Conservation (phyloP, 2,329 filamentous ascomycete genomes). For the Thielaviopsis punctulata region DNA sequence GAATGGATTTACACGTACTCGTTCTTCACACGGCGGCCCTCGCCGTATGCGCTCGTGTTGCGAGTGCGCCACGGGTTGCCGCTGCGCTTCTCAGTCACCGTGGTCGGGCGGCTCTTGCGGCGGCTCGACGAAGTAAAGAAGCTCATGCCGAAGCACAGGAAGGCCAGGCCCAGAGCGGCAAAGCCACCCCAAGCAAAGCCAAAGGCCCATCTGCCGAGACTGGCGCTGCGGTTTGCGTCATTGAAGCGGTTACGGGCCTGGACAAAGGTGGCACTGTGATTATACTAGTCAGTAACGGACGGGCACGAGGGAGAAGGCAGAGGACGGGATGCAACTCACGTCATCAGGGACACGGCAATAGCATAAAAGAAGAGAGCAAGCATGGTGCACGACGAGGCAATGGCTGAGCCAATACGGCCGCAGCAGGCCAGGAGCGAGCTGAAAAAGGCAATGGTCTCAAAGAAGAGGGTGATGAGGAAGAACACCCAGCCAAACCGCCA, state of each 20-base stretch:
- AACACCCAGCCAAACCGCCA: conserved; percentile 91
- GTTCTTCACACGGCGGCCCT: conserved; percentile 47
- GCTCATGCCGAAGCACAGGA: conserved; percentile 49
- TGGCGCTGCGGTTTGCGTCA: conserved; percentile 34
- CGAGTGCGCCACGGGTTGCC: conserved; percentile 12
- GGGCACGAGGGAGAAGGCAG: neutral
- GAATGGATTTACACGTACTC: conserved; percentile 38
- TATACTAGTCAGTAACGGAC: conserved; percentile 13
- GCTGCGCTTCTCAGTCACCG: conserved; percentile 8
- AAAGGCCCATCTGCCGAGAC: conserved; percentile 50
- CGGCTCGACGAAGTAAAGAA: conserved; percentile 21
- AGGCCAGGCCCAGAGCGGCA: conserved; percentile 47
- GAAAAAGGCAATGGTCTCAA: conserved; percentile 51
- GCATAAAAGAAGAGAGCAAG: conserved; percentile 53
- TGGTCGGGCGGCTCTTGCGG: conserved; percentile 21
- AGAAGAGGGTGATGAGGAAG: conserved; percentile 70
- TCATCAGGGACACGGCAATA: conserved; percentile 55
- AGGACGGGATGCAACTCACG: conserved; percentile 31
- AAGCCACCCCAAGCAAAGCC: conserved; percentile 63
- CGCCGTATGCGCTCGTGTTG: conserved; percentile 23
- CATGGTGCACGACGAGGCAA: conserved; percentile 40
- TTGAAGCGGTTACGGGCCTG: conserved; percentile 51
- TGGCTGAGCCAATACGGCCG: conserved; percentile 50
- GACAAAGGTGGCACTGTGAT: conserved; percentile 40
- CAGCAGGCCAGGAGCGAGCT: conserved; percentile 51